Percentiles rank a stretch among this genome's conserved stretches.
These are phyloP conservation scores for Ganoderma leucocontextum DNA, from an alignment of 1,284 basidiomycete species.

Conservation along the genomic window DNA sequence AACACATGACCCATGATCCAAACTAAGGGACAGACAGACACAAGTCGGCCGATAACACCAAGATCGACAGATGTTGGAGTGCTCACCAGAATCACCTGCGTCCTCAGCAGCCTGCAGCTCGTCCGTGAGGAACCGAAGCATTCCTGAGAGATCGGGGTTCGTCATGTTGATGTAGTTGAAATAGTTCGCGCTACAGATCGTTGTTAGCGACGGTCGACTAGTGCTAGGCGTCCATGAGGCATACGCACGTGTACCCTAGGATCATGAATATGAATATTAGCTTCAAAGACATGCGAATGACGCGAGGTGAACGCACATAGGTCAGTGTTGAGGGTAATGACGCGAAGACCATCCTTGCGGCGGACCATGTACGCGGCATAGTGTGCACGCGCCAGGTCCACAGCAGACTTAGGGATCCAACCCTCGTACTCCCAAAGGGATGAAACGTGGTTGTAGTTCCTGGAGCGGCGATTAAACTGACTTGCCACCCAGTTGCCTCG, in stretches of 20 bases:
- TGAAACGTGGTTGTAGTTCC: conserved; percentile 81
- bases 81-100: conserved; percentile 66
- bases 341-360: conserved; percentile 70
- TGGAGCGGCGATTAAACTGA: conserved; percentile 35
- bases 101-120: conserved; percentile 84
- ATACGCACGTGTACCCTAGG: conserved; percentile 57
- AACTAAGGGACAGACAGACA: conserved; percentile 48
- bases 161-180: conserved; percentile 84
- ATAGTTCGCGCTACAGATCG: conserved; percentile 61
- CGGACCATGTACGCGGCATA: conserved; percentile 81
- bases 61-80: background rate
- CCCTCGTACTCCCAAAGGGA: conserved; percentile 73
- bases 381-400: conserved; percentile 68
- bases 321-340: conserved; percentile 84
- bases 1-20: conserved; percentile 87
- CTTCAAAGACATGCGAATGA: background rate
- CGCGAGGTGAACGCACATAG: conserved; percentile 57
- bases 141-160: conserved; percentile 74
- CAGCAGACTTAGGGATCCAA: conserved; percentile 72
- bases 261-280: background rate
- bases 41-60: background rate
- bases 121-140: conserved; percentile 81
- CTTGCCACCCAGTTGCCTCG: no score
- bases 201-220: conserved; percentile 8
- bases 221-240: no score